These are phyloP conservation scores for Fraxinus nigra DNA, from an alignment of 305 asterid species.

Conservation along the genomic window DNA sequence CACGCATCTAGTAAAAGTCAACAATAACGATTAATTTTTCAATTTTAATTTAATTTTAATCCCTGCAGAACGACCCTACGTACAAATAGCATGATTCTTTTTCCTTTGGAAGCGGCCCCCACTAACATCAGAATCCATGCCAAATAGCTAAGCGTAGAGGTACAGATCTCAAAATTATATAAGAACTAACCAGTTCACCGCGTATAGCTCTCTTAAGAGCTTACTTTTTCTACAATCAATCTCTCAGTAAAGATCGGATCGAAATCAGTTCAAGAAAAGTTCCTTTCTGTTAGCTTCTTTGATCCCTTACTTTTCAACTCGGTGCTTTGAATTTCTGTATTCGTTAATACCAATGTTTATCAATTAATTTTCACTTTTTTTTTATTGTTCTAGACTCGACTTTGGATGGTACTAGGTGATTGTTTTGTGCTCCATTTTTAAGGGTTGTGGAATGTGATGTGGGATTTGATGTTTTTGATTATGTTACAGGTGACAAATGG, in stretches of 20 bases:
- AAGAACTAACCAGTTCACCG: conserved; percentile 12
- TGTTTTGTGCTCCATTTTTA: neutral
- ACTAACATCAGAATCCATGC: too few relatives aligned
- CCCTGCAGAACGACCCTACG: too few relatives aligned
- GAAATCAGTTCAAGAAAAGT: conserved; percentile 8
- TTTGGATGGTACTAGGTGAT: neutral
- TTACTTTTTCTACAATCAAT: neutral
- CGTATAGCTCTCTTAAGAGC: neutral
- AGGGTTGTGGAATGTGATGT: neutral
- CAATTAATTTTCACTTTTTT: neutral
- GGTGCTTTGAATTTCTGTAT: neutral
- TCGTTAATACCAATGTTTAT: neutral
- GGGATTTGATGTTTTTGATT: neutral
- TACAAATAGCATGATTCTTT: too few relatives aligned
- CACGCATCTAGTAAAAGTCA: too few relatives aligned
- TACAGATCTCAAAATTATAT: neutral
- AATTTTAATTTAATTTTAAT: too few relatives aligned
- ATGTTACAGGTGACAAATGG: conserved; percentile 49
- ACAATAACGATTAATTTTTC: too few relatives aligned
- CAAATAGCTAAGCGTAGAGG: too few relatives aligned
- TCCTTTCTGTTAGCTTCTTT: conserved; percentile 17
- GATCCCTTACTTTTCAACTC: neutral
- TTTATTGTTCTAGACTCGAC: neutral
- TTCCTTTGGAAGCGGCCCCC: too few relatives aligned
- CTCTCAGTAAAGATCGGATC: conserved; percentile 28